Evolutionary conservation across 768 basidiomycete species (phyloP).

Genomic region (Tulasnella sp.): DNA sequence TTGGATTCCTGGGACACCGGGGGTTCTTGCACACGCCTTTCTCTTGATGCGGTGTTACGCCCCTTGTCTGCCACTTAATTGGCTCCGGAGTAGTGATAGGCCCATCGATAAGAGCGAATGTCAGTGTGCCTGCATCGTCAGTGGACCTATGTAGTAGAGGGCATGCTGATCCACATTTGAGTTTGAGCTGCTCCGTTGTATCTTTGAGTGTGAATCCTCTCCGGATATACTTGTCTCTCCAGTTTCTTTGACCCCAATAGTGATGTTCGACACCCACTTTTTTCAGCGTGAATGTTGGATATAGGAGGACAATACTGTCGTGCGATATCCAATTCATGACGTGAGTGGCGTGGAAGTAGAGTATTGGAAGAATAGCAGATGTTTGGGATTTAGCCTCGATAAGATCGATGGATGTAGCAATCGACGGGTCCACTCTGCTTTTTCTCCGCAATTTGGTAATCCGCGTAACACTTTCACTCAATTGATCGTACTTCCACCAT

Average conservation of each 20-base stretch:
- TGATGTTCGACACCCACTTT: neutral
- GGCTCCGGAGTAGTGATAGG: too few species aligned
- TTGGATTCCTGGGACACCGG: too few species aligned
- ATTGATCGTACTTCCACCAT: neutral
- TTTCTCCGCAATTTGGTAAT: neutral
- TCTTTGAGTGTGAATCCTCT: neutral
- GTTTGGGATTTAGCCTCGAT: neutral
- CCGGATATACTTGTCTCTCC: neutral
- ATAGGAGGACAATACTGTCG: neutral
- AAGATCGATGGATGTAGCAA: neutral
- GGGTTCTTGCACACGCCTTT: too few species aligned
- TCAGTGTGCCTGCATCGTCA: neutral
- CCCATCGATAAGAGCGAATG: neutral
- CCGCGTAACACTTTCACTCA: neutral
- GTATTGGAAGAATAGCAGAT: neutral
- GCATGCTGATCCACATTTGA: neutral
- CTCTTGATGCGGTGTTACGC: too few species aligned
- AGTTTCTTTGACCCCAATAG: neutral
- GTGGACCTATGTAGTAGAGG: neutral
- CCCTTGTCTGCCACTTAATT: too few species aligned
- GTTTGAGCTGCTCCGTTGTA: neutral
- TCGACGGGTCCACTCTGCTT: too few species aligned
- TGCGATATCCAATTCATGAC: conserved; percentile 3
- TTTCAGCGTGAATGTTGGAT: neutral
- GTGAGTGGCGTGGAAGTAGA: neutral